Evolutionary conservation across 768 basidiomycete genomes (phyloP).

Genomic region (Psilocybe cyanescens): DNA sequence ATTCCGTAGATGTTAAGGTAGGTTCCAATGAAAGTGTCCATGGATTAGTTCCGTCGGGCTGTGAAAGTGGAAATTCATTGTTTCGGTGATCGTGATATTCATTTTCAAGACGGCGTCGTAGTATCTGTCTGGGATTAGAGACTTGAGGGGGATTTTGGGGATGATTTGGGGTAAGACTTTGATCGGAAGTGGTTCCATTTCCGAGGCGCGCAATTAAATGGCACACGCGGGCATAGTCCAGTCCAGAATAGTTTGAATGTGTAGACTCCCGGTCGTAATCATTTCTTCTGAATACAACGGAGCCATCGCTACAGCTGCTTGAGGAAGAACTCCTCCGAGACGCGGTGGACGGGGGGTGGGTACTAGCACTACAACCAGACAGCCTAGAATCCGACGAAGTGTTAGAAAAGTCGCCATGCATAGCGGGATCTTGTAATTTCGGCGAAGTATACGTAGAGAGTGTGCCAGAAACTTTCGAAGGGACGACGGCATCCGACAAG

Average conservation of each 20-base stretch:
- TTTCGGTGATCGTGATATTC: background rate
- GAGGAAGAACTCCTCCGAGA: slow-evolving; percentile 4
- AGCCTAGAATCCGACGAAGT: slow-evolving; percentile 11
- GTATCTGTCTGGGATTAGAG: slow-evolving; percentile 4
- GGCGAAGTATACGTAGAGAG: background rate
- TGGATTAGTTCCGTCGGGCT: slow-evolving; percentile 31
- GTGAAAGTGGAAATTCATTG: slow-evolving; percentile 20
- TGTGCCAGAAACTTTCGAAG: slow-evolving; percentile 8
- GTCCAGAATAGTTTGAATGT: slow-evolving; percentile 10
- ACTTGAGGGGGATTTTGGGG: background rate
- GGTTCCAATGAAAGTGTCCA: slow-evolving; percentile 35
- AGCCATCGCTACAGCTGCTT: slow-evolving; percentile 10
- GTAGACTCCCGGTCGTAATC: slow-evolving; percentile 1
- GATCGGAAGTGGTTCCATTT: slow-evolving; percentile 5
- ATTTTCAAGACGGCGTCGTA: slow-evolving; percentile 2
- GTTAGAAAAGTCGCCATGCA: slow-evolving; percentile 1
- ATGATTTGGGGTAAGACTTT: background rate
- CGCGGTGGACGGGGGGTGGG: background rate
- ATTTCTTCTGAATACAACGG: slow-evolving; percentile 8
- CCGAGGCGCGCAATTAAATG: slow-evolving; percentile 2
- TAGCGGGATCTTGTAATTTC: background rate
- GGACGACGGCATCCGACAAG: slow-evolving; percentile 7
- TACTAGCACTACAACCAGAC: background rate
- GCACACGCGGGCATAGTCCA: slow-evolving; percentile 9
- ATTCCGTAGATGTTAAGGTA: slow-evolving; percentile 16